These are phyloP conservation scores for Pseudogymnoascus pannorum DNA, from an alignment of 2,329 filamentous ascomycete genomes.

Conservation along the genomic window DNA sequence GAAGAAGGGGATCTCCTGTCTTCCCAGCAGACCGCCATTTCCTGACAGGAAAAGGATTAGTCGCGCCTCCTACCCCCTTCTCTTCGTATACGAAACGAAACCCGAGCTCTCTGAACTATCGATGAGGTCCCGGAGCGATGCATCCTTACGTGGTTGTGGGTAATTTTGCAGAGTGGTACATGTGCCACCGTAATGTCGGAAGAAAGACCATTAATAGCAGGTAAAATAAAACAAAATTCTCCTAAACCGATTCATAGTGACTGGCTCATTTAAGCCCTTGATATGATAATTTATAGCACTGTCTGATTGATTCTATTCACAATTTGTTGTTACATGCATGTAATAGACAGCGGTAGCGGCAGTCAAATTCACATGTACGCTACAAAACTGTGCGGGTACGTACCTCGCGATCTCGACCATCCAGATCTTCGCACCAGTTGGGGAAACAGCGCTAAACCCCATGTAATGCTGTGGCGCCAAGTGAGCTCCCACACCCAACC, in stretches of 20 bases:
- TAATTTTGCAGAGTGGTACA: background rate
- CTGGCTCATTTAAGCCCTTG: background rate
- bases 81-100: background rate
- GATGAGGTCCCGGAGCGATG: background rate
- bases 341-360: background rate
- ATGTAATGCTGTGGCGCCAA: background rate
- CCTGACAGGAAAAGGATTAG: background rate
- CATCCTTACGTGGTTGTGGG: background rate
- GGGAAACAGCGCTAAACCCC: background rate
- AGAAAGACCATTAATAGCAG: background rate
- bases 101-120: background rate
- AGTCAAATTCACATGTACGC: background rate
- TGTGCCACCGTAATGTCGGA: background rate
- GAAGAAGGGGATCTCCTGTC: background rate
- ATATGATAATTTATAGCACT: background rate
- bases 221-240: background rate
- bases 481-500: background rate
- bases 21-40: background rate
- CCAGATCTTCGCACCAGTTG: background rate
- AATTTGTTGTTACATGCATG: background rate
- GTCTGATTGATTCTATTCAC: background rate
- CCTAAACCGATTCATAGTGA: background rate
- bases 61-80: background rate
- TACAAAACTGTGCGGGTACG: background rate
- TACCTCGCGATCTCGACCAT: background rate